Evolutionary conservation across 2,329 filamentous ascomycete species (phyloP), one percentile per base, ranked within the genome.

Genomic region (Cordyceps farinosa): DNA sequence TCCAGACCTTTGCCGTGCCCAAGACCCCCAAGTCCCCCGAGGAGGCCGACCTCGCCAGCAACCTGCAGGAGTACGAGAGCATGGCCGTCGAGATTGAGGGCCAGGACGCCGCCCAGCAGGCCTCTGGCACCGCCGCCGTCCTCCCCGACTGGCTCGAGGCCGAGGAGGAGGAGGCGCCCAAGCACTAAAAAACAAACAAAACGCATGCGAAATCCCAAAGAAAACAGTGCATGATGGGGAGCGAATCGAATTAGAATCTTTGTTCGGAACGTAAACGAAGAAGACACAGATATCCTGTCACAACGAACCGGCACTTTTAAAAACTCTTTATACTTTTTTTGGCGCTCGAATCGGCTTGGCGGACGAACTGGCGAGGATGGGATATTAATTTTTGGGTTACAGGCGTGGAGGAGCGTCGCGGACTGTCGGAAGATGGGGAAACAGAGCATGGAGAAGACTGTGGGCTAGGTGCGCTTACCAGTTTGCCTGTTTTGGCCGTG

Each of bases 51-150:
- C 90, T 99, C 68, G 92, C 93, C 75, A 90, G 86, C 79, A 94
- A 91, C 78, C 82, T 99, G 77, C 90, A 95, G 83, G 89, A 92
- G 76, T 99, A 99, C 86, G 94, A 98, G 86, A 86, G 81, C 76
- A 92, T 96, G 84, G 86, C 89, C 71, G 93, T 97, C 70, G 95
- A 99, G 80, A 89, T 98, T 69, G 94, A 98, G 84, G 94, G 94
- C 69, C 87, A 91, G 78, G 86, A 90, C 69, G 82, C 84, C 70
- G 77, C 80, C 65, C 84, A 84, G 68, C 83, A 86, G 76, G 82
- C 82, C 69, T 80, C 81, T 60, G 73, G 84, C 72, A 84, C 83
- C 63, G 81, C 85, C 63, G 83, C 88, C 65, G 80, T 78, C 65
- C 77, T 84, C 65, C 80, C 83, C 71, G 80, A 88, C 80, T 97